These are phyloP conservation scores for Thermochaetoides dissita DNA, from an alignment of 2,329 filamentous ascomycete genomes.

Conservation along the genomic window DNA sequence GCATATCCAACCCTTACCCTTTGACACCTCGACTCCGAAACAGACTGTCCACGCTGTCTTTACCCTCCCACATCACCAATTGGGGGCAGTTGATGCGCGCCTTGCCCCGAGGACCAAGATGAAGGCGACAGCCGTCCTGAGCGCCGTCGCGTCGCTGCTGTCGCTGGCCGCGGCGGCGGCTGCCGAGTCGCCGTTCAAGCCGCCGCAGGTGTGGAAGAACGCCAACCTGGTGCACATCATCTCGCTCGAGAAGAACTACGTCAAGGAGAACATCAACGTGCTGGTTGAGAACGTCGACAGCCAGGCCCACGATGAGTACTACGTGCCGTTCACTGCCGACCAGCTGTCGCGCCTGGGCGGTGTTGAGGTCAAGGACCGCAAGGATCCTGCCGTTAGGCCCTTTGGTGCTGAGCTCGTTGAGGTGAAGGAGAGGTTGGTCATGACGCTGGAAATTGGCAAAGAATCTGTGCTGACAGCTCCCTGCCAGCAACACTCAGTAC, in stretches of 20 bases:
- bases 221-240: slow-evolving; percentile 78
- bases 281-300: slow-evolving; percentile 76
- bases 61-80: neutral
- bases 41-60: too few relatives aligned
- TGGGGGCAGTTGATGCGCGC: slow-evolving; percentile 18
- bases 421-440: slow-evolving; percentile 28
- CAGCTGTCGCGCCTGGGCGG: slow-evolving; percentile 67
- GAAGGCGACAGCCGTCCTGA: slow-evolving; percentile 37
- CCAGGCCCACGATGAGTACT: slow-evolving; percentile 77
- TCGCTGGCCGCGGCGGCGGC: slow-evolving; percentile 28
- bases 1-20: slow-evolving; percentile 8
- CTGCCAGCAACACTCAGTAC: slow-evolving; percentile 56
- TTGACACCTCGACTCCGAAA: too few relatives aligned
- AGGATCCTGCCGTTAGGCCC: slow-evolving; percentile 50
- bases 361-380: slow-evolving; percentile 86
- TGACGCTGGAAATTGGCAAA: too few relatives aligned
- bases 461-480: too few relatives aligned
- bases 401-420: slow-evolving; percentile 60
- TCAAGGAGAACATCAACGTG: slow-evolving; percentile 84
- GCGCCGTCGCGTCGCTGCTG: slow-evolving; percentile 45
- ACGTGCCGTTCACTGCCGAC: slow-evolving; percentile 66
- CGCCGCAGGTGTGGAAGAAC: slow-evolving; percentile 87
- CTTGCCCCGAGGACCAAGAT: slow-evolving; percentile 22
- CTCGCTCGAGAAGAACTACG: slow-evolving; percentile 86
- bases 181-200: slow-evolving; percentile 55